phyloP scores from a whole-genome alignment of 2,329 filamentous ascomycete genomes.

The Talaromyces verruculosus region DNA sequence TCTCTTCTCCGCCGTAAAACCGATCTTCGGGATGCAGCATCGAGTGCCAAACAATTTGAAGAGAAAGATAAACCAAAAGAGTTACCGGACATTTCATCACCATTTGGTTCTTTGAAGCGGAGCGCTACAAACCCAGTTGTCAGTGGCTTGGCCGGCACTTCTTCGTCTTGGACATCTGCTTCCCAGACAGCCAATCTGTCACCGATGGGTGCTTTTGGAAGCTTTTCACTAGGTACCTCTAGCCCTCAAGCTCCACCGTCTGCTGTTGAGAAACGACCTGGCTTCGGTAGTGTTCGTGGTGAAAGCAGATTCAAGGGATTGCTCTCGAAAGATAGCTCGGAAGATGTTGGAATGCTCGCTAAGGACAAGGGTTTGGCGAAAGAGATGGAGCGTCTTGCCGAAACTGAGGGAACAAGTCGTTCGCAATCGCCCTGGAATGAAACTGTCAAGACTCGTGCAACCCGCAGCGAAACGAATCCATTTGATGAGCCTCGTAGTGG shows the following conservation, averaged over 20 bases:
- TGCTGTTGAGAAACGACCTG: conserved; percentile 66
- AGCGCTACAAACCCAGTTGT: conserved; percentile 56
- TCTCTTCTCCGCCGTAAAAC: conserved; percentile 62
- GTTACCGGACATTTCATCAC: conserved; percentile 42
- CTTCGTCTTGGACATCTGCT: conserved; percentile 60
- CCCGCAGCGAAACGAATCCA: conserved; percentile 52
- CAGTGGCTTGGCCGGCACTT: conserved; percentile 48
- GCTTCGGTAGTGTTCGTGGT: conserved; percentile 65
- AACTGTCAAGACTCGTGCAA: conserved; percentile 47
- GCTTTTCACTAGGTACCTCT: conserved; percentile 67
- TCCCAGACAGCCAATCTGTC: conserved; percentile 64
- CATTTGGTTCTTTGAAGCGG: conserved; percentile 58
- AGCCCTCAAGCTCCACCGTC: conserved; percentile 52
- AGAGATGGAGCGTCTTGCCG: conserved; percentile 55
- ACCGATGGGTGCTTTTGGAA: conserved; percentile 83
- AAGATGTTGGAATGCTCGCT: conserved; percentile 56
- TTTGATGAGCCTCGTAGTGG: conserved; percentile 56
- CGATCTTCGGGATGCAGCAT: conserved; percentile 56
- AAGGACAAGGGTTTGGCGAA: conserved; percentile 57
- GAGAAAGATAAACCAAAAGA: conserved; percentile 53
- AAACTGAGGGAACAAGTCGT: conserved; percentile 49
- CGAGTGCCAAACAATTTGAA: conserved; percentile 42
- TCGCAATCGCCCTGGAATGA: conserved; percentile 55
- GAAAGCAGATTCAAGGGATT: conserved; percentile 85
- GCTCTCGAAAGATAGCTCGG: conserved; percentile 73